Conservation (phyloP, 2,329 filamentous ascomycete species). For the Penicillium sp. region DNA sequence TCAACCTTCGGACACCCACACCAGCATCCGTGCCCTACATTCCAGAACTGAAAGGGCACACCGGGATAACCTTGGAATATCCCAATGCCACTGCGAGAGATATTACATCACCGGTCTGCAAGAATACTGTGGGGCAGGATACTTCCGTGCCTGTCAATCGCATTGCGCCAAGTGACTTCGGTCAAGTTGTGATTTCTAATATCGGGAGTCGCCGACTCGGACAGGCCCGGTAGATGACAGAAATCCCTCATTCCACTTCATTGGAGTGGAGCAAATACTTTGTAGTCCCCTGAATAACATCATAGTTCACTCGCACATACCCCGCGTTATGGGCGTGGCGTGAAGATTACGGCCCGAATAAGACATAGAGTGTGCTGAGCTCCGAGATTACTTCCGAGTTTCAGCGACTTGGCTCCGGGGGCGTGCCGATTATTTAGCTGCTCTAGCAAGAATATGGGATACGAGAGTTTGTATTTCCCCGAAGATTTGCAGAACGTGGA, state of each 20-base stretch:
- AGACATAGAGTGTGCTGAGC: neutral
- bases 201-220: neutral
- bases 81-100: neutral
- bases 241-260: neutral
- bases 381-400: constrained; percentile 6
- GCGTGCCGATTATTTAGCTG: neutral
- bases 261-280: neutral
- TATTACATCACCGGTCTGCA: too few relatives aligned
- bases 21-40: neutral
- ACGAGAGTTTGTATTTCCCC: constrained; percentile 7
- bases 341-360: neutral
- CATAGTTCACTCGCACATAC: neutral
- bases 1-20: too few relatives aligned
- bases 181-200: neutral
- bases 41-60: neutral
- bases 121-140: neutral
- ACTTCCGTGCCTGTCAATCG: neutral
- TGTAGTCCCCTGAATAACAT: neutral
- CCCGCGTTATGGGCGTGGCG: neutral
- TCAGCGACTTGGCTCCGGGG: constrained; percentile 6
- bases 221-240: neutral
- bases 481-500: constrained; percentile 6
- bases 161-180: neutral
- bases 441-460: too few relatives aligned
- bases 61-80: too few relatives aligned